These are phyloP conservation scores for Wickerhamiella lipophila DNA, from an alignment of 805 yeast species.

Conservation along the genomic window DNA sequence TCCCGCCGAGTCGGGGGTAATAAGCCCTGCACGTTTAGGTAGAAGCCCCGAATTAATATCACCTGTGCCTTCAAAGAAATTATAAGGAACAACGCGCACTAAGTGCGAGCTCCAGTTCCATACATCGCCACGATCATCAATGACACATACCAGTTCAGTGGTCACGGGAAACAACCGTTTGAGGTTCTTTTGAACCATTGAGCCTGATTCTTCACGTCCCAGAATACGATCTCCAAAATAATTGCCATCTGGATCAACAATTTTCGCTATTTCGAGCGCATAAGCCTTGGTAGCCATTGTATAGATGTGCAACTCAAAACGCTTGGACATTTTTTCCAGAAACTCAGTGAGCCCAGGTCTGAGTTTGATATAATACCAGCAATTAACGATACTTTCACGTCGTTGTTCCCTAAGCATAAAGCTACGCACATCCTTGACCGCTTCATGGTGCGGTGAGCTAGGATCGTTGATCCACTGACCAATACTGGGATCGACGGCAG, in stretches of 20 bases:
- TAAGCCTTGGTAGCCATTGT: slow-evolving; percentile 97
- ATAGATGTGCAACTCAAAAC: slow-evolving; percentile 84
- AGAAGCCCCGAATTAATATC: slow-evolving; percentile 88
- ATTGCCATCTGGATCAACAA: slow-evolving; percentile 79
- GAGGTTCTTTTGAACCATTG: slow-evolving; percentile 75
- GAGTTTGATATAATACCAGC: slow-evolving; percentile 86
- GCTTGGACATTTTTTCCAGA: slow-evolving; percentile 45
- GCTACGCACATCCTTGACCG: slow-evolving; percentile 66
- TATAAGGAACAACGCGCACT: slow-evolving; percentile 87
- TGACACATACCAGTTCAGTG: slow-evolving; percentile 89
- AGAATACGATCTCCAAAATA: slow-evolving; percentile 85
- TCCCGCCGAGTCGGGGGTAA: slow-evolving; percentile 19
- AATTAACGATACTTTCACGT: slow-evolving; percentile 37
- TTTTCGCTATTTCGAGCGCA: slow-evolving; percentile 76
- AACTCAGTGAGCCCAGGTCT: slow-evolving; percentile 79
- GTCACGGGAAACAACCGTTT: slow-evolving; percentile 88
- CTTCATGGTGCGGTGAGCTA: slow-evolving; percentile 68
- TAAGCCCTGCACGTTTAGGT: slow-evolving; percentile 49
- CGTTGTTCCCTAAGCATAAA: slow-evolving; percentile 71
- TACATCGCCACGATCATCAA: slow-evolving; percentile 96
- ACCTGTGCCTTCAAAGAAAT: slow-evolving; percentile 92
- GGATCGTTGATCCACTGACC: slow-evolving; percentile 92
- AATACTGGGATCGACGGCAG: slow-evolving; percentile 94
- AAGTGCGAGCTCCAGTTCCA: slow-evolving; percentile 95
- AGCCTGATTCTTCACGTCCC: slow-evolving; percentile 90